Conservation (phyloP, 768 basidiomycete species). For the Boletus vermiculosoides region DNA sequence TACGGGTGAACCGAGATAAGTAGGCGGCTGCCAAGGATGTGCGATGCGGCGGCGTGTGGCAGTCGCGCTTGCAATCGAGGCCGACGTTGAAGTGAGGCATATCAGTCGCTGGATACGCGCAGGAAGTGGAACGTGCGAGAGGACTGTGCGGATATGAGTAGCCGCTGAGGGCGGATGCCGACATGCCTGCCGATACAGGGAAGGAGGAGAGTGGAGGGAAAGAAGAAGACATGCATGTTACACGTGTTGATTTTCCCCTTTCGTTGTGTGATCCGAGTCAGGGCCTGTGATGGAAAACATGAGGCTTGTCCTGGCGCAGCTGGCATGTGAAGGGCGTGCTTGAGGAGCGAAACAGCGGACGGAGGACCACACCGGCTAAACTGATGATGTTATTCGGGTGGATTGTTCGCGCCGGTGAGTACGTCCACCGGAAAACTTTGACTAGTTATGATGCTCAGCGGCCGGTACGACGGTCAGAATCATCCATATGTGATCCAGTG, state of each 20-base stretch:
- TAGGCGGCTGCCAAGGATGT: slow-evolving; percentile 1
- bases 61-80: not conserved
- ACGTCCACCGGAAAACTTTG: not conserved
- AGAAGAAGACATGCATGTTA: slow-evolving; percentile 21
- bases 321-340: slow-evolving; percentile 20
- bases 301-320: slow-evolving; percentile 14
- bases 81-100: slow-evolving; percentile 6
- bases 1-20: not conserved
- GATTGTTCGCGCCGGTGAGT: slow-evolving; percentile 9
- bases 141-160: slow-evolving; percentile 10
- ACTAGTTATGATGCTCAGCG: not conserved
- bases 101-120: not conserved
- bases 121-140: slow-evolving; percentile 4
- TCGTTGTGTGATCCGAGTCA: slow-evolving; percentile 20
- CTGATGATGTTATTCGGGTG: slow-evolving; percentile 3
- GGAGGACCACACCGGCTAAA: not conserved
- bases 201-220: not conserved
- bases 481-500: not conserved
- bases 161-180: slow-evolving; percentile 9
- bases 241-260: slow-evolving; percentile 27
- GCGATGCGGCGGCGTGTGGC: not conserved
- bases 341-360: slow-evolving; percentile 7
- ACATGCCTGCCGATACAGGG: slow-evolving; percentile 11
- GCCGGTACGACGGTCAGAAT: not conserved
- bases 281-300: slow-evolving; percentile 14